Conservation (phyloP, 768 basidiomycete genomes). For the Leucogyrophana mollusca region DNA sequence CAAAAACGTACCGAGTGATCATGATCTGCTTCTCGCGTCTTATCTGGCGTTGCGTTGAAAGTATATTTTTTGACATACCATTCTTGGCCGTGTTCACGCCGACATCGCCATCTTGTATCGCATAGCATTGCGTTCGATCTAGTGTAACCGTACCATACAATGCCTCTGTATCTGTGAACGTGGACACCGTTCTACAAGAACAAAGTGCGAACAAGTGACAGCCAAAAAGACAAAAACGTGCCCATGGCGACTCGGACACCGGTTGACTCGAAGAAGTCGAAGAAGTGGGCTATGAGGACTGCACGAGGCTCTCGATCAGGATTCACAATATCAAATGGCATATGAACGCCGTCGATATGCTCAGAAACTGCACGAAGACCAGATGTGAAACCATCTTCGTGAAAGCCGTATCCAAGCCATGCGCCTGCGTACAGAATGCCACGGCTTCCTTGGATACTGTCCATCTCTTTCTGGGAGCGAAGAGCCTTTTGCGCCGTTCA, state of each 20-base stretch:
- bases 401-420: constrained; percentile 77
- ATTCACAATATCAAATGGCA: constrained; percentile 43
- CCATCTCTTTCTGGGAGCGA: constrained; percentile 50
- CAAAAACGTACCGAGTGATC: no score
- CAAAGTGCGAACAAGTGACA: background rate
- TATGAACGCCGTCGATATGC: constrained; percentile 26
- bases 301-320: constrained; percentile 30
- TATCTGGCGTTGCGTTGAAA: constrained; percentile 6
- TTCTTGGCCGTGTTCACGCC: background rate
- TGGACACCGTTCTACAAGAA: background rate
- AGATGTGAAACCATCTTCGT: constrained; percentile 72
- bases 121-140: constrained; percentile 2
- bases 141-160: constrained; percentile 7
- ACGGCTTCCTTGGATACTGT: constrained; percentile 58
- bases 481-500: constrained; percentile 40
- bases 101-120: constrained; percentile 7
- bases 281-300: constrained; percentile 28
- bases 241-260: constrained; percentile 33
- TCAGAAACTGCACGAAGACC: constrained; percentile 36
- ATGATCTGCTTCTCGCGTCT: no score
- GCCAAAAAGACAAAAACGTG: constrained; percentile 14
- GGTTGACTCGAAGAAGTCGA: constrained; percentile 39
- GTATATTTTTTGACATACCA: background rate
- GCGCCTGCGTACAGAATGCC: constrained; percentile 68
- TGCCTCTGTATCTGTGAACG: background rate